Conservation (phyloP, 495 filamentous ascomycete species). For the Talaromyces thailandensis region DNA sequence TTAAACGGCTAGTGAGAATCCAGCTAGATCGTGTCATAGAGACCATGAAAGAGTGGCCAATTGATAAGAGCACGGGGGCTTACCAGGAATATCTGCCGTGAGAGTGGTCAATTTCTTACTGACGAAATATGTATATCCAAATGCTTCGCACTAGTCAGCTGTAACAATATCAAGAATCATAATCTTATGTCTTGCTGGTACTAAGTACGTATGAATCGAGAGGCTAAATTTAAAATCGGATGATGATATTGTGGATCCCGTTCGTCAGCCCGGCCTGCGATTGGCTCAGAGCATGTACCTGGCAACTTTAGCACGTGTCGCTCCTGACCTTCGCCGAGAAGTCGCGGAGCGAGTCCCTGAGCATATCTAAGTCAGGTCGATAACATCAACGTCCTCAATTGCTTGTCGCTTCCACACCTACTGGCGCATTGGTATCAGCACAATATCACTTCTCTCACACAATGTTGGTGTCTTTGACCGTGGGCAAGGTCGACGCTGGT, state of each 20-base stretch:
- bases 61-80: not conserved
- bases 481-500: constrained; percentile 98
- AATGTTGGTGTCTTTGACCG: constrained; percentile 96
- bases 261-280: not conserved
- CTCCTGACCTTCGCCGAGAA: not conserved
- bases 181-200: too few species aligned
- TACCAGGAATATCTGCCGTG: not conserved
- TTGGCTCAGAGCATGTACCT: not conserved
- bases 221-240: not conserved
- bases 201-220: too few species aligned
- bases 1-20: not conserved
- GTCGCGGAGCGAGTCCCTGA: not conserved
- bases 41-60: not conserved
- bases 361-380: not conserved
- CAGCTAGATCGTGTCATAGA: not conserved
- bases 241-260: not conserved
- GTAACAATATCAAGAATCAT: not conserved
- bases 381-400: not conserved
- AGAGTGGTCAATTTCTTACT: not conserved
- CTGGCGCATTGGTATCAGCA: constrained; percentile 1
- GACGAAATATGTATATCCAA: not conserved
- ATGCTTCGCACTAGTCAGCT: not conserved
- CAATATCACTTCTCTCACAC: constrained; percentile 12
- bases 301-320: not conserved
- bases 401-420: not conserved